These are phyloP conservation scores for Didymosphaeria variabile DNA, from an alignment of 2,329 filamentous ascomycete genomes.

Conservation along the genomic window DNA sequence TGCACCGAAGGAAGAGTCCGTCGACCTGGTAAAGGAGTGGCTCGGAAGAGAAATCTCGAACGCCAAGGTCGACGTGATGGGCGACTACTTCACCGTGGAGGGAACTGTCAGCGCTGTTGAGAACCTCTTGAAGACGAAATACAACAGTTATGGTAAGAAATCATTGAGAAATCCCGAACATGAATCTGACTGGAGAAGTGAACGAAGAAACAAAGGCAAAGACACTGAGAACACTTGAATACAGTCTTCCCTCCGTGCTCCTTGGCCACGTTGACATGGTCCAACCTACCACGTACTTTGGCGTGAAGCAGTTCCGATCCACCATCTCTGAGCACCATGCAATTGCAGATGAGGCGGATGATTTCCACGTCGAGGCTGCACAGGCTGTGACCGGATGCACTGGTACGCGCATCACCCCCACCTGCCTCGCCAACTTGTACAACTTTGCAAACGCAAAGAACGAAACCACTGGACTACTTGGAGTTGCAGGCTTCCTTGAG, in stretches of 20 bases:
- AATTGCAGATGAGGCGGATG: constrained; percentile 16
- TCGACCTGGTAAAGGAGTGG: constrained; percentile 62
- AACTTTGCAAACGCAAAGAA: constrained; percentile 28
- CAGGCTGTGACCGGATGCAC: constrained; percentile 26
- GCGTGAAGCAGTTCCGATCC: constrained; percentile 25
- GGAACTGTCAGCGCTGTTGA: constrained; percentile 60
- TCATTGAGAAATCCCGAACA: neutral
- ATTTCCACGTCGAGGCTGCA: constrained; percentile 18
- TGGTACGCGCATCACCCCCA: constrained; percentile 29
- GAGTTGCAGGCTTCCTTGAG: constrained; percentile 34
- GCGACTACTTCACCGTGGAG: constrained; percentile 62
- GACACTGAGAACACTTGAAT: constrained; percentile 23
- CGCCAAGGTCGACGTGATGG: constrained; percentile 58
- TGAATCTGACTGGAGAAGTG: constrained; percentile 18
- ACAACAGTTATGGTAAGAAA: constrained; percentile 52
- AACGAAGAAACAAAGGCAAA: constrained; percentile 22
- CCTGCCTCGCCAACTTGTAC: constrained; percentile 33
- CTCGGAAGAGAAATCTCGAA: constrained; percentile 57
- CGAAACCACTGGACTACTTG: constrained; percentile 26
- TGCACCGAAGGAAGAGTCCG: constrained; percentile 59
- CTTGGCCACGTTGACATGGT: constrained; percentile 55
- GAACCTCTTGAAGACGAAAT: constrained; percentile 56
- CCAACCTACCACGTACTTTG: constrained; percentile 59
- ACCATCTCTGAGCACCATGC: constrained; percentile 29
- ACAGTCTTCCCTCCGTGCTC: constrained; percentile 43